Base-by-base conservation (phyloP, 2,329 filamentous ascomycete genomes). In the Colletotrichum tofieldiae region DNA sequence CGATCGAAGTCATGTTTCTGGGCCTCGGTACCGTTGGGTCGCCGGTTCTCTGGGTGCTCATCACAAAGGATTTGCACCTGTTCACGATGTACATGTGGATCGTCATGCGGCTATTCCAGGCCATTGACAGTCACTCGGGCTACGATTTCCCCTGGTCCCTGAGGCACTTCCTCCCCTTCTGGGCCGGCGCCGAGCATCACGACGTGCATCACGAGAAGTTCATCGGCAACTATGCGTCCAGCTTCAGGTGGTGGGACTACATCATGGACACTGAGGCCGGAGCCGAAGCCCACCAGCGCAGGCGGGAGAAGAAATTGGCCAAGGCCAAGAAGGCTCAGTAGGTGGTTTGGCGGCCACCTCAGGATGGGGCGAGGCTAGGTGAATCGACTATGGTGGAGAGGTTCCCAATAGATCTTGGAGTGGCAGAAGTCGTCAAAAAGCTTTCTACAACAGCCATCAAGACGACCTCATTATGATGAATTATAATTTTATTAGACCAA, bases 211-310 rank as follows among this genome's bases (percentile, higher is more conserved):
- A 99, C 86, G 96, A 99, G 87, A 94, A 95, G 81, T 99, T 99
- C 85, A 95, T 99, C 75, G 96, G 96, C 77, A 99, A 99, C 88
- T 99, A 98, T 82, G 88, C 96, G 60, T 98, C 95, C 80, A 97
- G 94, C 88, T 99, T 99, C 91, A 91, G 96, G 83, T 99, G 96
- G 96, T 99, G 96, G 96, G 96, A 99, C 86, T 97, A 93, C 82
- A 82, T 92, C 77, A 89, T 98, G 76, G 95, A 98, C 84, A 99
- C 96, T 73, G 96, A 99, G 88, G 94, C 94, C 75, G 94, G 94
- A 65, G 91, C 94, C 39, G 96, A 97, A 83, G 94, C 95, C 47
- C 89, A 93, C 78, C 95, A 95, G 91, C 90, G 88, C 80, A 92
- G 95, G 80, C 90, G 95, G 72, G 94, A 96, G 83, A 91, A 87